Evolutionary conservation across 2,329 filamentous ascomycete species (phyloP).

Genomic region (Colletotrichum ledebouriae): DNA sequence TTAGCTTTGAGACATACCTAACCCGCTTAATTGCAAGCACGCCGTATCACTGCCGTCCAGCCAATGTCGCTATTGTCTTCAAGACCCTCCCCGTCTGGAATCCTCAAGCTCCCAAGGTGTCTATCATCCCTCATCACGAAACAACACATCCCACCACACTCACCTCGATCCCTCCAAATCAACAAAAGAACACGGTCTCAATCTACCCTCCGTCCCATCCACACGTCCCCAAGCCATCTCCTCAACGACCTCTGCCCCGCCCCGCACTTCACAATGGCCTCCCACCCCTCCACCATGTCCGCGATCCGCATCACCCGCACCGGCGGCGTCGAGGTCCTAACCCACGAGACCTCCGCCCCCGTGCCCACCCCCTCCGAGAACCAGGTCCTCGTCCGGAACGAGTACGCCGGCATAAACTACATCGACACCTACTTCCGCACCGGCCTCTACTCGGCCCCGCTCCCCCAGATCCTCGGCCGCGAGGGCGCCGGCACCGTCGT

Average conservation of each 20-base stretch:
- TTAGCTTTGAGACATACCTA: no score
- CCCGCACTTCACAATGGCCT: conserved; percentile 39
- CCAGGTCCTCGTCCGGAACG: conserved; percentile 85
- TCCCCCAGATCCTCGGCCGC: conserved; percentile 83
- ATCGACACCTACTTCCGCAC: conserved; percentile 94
- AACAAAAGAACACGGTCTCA: not conserved
- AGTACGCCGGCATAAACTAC: conserved; percentile 85
- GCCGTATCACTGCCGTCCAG: no score
- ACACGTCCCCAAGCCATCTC: not conserved
- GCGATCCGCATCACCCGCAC: conserved; percentile 79
- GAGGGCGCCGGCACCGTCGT: conserved; percentile 82
- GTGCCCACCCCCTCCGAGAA: conserved; percentile 77
- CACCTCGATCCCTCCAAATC: no score
- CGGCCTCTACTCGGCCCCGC: conserved; percentile 80
- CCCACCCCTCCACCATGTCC: conserved; percentile 69
- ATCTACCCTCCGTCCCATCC: not conserved
- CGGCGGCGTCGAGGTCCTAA: conserved; percentile 78
- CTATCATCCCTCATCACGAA: not conserved
- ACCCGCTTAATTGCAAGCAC: conserved; percentile 18
- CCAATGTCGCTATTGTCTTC: no score
- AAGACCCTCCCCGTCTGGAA: not conserved
- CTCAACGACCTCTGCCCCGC: conserved; percentile 12
- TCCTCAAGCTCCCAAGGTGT: conserved; percentile 18
- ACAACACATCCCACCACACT: not conserved
- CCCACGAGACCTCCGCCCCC: conserved; percentile 78